These are phyloP conservation scores for Omphalotus olearius DNA, from an alignment of 1,284 basidiomycete species.

Conservation along the genomic window DNA sequence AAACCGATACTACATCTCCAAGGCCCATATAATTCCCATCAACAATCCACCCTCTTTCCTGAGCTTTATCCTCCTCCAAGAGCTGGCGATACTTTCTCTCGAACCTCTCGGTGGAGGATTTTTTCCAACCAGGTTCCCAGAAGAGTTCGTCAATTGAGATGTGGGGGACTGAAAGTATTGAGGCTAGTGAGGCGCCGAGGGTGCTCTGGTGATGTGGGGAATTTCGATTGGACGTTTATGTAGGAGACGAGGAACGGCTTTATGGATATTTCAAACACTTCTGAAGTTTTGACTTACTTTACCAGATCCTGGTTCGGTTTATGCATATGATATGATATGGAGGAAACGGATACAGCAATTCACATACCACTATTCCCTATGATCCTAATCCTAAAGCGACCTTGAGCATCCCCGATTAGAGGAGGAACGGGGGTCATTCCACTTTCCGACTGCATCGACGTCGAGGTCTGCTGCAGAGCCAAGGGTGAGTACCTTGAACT, in stretches of 20 bases:
- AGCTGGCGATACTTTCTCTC: slow-evolving; percentile 26
- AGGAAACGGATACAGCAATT: too few relatives aligned
- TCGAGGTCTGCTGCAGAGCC: too few relatives aligned
- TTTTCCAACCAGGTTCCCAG: slow-evolving; percentile 47
- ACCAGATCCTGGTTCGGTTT: slow-evolving; percentile 5
- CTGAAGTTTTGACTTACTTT: slow-evolving; percentile 5
- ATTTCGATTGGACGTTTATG: too few relatives aligned
- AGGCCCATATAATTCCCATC: slow-evolving; percentile 40
- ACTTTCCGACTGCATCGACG: too few relatives aligned
- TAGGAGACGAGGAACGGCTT: too few relatives aligned
- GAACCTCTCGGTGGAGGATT: slow-evolving; percentile 33
- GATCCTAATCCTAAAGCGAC: slow-evolving; percentile 12
- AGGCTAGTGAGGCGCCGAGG: slow-evolving; percentile 39
- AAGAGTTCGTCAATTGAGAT: slow-evolving; percentile 40
- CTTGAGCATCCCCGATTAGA: slow-evolving; percentile 11
- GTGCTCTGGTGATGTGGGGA: slow-evolving; percentile 37
- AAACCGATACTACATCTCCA: slow-evolving; percentile 22
- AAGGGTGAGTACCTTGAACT: too few relatives aligned
- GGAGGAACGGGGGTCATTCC: not conserved
- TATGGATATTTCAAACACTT: too few relatives aligned
- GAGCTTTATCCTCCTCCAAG: slow-evolving; percentile 21
- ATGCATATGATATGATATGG: too few relatives aligned
- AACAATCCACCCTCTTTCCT: slow-evolving; percentile 42
- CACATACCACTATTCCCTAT: slow-evolving; percentile 14
- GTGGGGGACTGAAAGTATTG: slow-evolving; percentile 39